Conservation (phyloP, 108 stramenopile species). For the Stephanodiscus triporus region DNA sequence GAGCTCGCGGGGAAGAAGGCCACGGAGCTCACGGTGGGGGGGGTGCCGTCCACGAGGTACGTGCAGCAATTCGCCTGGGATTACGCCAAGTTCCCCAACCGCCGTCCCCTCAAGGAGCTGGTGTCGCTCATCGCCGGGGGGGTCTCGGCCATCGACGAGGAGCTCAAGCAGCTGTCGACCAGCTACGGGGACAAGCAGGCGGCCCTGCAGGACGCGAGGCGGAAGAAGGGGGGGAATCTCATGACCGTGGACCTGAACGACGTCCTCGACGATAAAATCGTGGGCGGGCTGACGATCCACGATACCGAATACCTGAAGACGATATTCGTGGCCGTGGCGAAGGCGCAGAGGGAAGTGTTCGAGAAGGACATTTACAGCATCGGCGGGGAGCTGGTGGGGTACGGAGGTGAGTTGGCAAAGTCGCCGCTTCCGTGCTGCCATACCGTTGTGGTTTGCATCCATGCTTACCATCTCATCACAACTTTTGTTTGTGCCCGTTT, state of each 20-base stretch:
- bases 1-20: conserved; percentile 72
- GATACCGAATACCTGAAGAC: conserved; percentile 93
- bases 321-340: conserved; percentile 85
- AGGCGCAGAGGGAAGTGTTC: conserved; percentile 69
- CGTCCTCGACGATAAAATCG: conserved; percentile 75
- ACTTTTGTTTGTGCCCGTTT: background rate
- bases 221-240: conserved; percentile 83
- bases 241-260: conserved; percentile 86
- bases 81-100: conserved; percentile 91
- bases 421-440: background rate
- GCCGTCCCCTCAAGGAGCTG: conserved; percentile 86
- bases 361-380: conserved; percentile 64
- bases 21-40: conserved; percentile 80
- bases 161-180: conserved; percentile 83
- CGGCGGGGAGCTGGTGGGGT: conserved; percentile 83
- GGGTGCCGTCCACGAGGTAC: conserved; percentile 81
- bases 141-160: conserved; percentile 87
- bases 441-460: background rate
- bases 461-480: background rate
- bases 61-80: conserved; percentile 95
- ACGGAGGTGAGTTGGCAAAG: conserved; percentile 60
- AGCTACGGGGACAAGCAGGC: conserved; percentile 85
- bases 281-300: conserved; percentile 68
- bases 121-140: conserved; percentile 80
- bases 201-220: conserved; percentile 74